These are phyloP conservation scores for Fomitiporia mediterranea DNA, from an alignment of 1,284 basidiomycete species.

Conservation along the genomic window DNA sequence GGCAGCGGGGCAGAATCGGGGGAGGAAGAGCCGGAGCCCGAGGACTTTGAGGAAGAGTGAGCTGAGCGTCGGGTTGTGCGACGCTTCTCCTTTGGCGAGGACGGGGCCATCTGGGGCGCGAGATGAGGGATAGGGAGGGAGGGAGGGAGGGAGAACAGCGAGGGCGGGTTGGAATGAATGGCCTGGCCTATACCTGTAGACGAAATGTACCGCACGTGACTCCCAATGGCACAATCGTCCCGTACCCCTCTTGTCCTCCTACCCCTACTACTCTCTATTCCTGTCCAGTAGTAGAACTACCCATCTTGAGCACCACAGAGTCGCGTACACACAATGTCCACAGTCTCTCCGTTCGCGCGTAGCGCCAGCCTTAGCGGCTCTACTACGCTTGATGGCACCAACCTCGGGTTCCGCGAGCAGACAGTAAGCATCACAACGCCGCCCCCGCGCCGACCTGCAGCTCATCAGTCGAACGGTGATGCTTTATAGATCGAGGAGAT, in stretches of 20 bases:
- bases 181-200: neutral
- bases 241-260: neutral
- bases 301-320: neutral
- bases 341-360: conserved; percentile 21
- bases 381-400: conserved; percentile 5
- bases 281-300: neutral
- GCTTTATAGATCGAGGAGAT: conserved; percentile 88
- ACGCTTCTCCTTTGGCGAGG: conserved; percentile 65
- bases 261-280: neutral
- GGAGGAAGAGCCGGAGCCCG: conserved; percentile 68
- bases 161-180: neutral
- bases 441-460: neutral
- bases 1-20: conserved; percentile 43
- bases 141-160: neutral
- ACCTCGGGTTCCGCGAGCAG: conserved; percentile 12
- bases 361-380: conserved; percentile 13
- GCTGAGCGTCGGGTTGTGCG: conserved; percentile 69
- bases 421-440: conserved; percentile 14
- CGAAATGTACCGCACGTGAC: conserved; percentile 2
- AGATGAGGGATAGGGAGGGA: neutral
- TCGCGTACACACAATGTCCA: conserved; percentile 4
- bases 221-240: neutral
- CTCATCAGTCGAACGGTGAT: neutral
- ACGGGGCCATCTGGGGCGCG: conserved; percentile 34
- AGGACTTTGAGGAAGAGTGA: conserved; percentile 55